Evolutionary conservation across 306 rosid genomes (phyloP).

Genomic region (Cucurbita pepo): DNA sequence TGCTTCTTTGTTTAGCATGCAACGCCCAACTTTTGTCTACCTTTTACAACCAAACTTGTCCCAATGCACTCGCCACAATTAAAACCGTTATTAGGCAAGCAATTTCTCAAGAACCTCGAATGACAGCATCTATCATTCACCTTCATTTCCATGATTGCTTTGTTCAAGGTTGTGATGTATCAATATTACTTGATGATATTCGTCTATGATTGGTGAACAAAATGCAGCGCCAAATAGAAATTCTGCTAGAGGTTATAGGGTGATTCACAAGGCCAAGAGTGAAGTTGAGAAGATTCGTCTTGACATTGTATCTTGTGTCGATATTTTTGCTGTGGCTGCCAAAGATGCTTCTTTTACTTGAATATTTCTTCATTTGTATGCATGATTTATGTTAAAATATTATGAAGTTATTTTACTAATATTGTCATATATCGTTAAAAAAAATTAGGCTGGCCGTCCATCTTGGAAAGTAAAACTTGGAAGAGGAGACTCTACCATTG

Average conservation of each 20-base stretch:
- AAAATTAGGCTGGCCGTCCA: slow-evolving; percentile 1
- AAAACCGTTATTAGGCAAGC: slow-evolving; percentile 18
- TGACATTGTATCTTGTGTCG: slow-evolving; percentile 30
- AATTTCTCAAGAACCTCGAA: slow-evolving; percentile 23
- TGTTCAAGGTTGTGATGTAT: slow-evolving; percentile 49
- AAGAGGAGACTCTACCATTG: neutral
- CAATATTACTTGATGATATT: neutral
- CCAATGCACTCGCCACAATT: slow-evolving; percentile 34
- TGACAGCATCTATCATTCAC: slow-evolving; percentile 36
- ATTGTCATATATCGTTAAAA: neutral
- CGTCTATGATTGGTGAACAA: slow-evolving; percentile 21
- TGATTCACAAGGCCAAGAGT: slow-evolving; percentile 38
- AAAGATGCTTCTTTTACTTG: slow-evolving; percentile 41
- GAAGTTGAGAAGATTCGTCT: slow-evolving; percentile 41
- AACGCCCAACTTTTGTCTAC: slow-evolving; percentile 34
- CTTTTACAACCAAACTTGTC: slow-evolving; percentile 34
- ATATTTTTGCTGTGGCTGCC: slow-evolving; percentile 40
- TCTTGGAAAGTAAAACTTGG: slow-evolving; percentile 1
- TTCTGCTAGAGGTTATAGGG: slow-evolving; percentile 26
- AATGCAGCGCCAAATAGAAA: slow-evolving; percentile 8
- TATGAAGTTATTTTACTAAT: no score
- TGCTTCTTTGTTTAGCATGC: slow-evolving; percentile 10
- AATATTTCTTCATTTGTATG: neutral
- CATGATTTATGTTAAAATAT: no score
- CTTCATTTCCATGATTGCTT: slow-evolving; percentile 24